Conservation (phyloP, 345 rosid species). For the Brassica rapa region DNA sequence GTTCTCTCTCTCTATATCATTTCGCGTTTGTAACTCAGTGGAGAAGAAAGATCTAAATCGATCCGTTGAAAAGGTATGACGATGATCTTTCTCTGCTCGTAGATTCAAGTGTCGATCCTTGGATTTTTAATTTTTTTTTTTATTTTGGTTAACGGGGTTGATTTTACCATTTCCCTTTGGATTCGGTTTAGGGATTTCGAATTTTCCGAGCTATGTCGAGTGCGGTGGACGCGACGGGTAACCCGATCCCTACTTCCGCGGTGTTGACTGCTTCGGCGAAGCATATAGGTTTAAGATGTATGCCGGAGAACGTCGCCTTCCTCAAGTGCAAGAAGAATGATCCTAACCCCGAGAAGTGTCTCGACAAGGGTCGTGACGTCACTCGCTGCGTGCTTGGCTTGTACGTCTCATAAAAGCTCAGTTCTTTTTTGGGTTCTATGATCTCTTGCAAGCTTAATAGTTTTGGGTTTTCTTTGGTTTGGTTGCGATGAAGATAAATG, state of each 20-base stretch:
- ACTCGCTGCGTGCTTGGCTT: conserved; percentile 92
- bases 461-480: conserved; percentile 6
- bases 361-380: conserved; percentile 89
- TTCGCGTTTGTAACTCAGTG: conserved; percentile 8
- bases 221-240: conserved; percentile 67
- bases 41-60: conserved; percentile 35
- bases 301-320: conserved; percentile 74
- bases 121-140: too few relatives aligned
- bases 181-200: conserved; percentile 27
- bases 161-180: background rate
- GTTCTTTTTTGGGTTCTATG: background rate
- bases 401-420: conserved; percentile 52
- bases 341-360: conserved; percentile 97
- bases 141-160: background rate
- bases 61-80: conserved; percentile 37
- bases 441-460: conserved; percentile 4
- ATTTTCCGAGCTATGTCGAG: conserved; percentile 56
- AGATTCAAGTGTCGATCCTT: too few relatives aligned
- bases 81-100: conserved; percentile 4
- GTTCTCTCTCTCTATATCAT: background rate
- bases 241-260: conserved; percentile 94
- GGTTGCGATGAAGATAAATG: background rate
- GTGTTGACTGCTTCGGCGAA: conserved; percentile 87
- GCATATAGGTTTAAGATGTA: conserved; percentile 73
- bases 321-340: conserved; percentile 97